Conservation (phyloP, 2,329 filamentous ascomycete species). For the Sclerotinia trifoliorum region DNA sequence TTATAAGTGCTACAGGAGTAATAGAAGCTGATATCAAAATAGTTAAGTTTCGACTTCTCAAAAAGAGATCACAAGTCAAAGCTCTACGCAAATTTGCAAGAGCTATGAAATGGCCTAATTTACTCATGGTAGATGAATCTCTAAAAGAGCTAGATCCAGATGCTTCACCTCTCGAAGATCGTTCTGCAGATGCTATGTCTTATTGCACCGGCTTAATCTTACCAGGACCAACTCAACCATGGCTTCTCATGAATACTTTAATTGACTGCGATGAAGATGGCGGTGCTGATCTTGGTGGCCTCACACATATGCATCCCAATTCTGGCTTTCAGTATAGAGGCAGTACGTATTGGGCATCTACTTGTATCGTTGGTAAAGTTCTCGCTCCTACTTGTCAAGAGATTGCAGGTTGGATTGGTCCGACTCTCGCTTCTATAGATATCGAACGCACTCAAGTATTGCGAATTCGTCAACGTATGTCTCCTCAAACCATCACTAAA, state of each 20-base stretch:
- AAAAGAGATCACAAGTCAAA: slow-evolving; percentile 66
- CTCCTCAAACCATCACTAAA: slow-evolving; percentile 55
- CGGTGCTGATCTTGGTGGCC: slow-evolving; percentile 61
- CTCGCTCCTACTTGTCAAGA: slow-evolving; percentile 69
- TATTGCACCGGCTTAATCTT: slow-evolving; percentile 74
- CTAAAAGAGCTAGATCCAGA: slow-evolving; percentile 54
- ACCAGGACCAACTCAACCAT: slow-evolving; percentile 68
- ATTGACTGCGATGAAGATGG: slow-evolving; percentile 72
- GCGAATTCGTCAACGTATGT: slow-evolving; percentile 59
- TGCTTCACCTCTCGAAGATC: slow-evolving; percentile 56
- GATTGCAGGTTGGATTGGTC: slow-evolving; percentile 72
- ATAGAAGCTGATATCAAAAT: slow-evolving; percentile 24
- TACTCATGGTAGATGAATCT: slow-evolving; percentile 60
- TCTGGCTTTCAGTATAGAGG: slow-evolving; percentile 76
- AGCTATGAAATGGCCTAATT: slow-evolving; percentile 76
- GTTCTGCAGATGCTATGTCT: slow-evolving; percentile 71
- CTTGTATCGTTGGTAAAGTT: slow-evolving; percentile 73
- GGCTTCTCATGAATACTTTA: slow-evolving; percentile 75
- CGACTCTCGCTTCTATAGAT: slow-evolving; percentile 65
- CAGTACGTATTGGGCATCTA: slow-evolving; percentile 74
- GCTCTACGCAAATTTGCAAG: slow-evolving; percentile 67
- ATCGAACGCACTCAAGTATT: slow-evolving; percentile 69
- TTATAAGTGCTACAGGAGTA: background rate
- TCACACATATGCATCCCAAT: slow-evolving; percentile 66
- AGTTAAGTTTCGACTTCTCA: slow-evolving; percentile 61